Conservation (phyloP, 108 stramenopile genomes). For the Bacterosira constricta region DNA sequence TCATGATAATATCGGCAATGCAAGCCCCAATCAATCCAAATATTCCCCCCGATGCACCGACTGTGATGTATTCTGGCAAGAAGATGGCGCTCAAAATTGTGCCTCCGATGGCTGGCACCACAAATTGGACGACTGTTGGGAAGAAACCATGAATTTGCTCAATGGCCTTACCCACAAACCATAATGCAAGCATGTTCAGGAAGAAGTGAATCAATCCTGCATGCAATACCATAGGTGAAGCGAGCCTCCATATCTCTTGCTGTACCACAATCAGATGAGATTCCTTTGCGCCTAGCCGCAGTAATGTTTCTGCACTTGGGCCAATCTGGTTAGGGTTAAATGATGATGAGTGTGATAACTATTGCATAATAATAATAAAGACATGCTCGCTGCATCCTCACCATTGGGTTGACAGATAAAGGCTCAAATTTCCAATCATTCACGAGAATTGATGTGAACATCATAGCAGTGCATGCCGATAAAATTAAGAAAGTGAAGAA, state of each 20-base stretch:
- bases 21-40: slow-evolving; percentile 94
- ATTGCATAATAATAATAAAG: too few species aligned
- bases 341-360: too few species aligned
- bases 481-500: slow-evolving; percentile 77
- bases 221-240: slow-evolving; percentile 91
- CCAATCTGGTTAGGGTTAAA: slow-evolving; percentile 89
- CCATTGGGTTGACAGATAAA: slow-evolving; percentile 77
- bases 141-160: slow-evolving; percentile 87
- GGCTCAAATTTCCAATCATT: slow-evolving; percentile 89
- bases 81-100: slow-evolving; percentile 89
- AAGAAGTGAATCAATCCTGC: slow-evolving; percentile 95
- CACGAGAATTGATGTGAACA: slow-evolving; percentile 72
- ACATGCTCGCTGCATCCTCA: too few species aligned
- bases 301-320: slow-evolving; percentile 82
- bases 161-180: slow-evolving; percentile 90
- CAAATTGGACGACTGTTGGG: slow-evolving; percentile 68
- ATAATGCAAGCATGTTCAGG: slow-evolving; percentile 89
- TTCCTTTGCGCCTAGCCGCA: slow-evolving; percentile 89
- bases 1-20: slow-evolving; percentile 90
- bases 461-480: slow-evolving; percentile 63
- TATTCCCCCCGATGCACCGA: slow-evolving; percentile 93
- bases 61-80: slow-evolving; percentile 88
- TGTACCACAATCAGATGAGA: slow-evolving; percentile 87
- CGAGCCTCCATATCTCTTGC: slow-evolving; percentile 78
- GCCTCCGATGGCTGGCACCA: slow-evolving; percentile 84